A percentile compares a stretch with the other conserved stretches of the same genome.
phyloP scores from a whole-genome alignment of 192 early-diverging fungal genomes.

The Entrophospora sp. region DNA sequence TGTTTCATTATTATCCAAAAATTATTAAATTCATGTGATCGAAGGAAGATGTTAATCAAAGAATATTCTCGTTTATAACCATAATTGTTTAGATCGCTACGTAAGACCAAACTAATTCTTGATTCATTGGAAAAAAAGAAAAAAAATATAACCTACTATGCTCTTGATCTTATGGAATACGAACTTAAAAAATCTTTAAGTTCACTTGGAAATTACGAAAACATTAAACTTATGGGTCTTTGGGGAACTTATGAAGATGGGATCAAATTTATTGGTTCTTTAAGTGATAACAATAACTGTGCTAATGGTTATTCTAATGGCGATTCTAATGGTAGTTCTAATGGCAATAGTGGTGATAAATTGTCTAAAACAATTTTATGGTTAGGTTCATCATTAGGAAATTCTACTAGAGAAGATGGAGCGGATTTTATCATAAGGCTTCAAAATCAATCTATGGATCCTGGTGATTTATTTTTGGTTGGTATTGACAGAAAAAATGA shows the following conservation, averaged over 20 bases:
- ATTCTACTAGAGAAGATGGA: slow-evolving; percentile 56
- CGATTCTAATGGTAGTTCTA: too few species aligned
- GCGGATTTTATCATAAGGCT: slow-evolving; percentile 55
- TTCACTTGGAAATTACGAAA: slow-evolving; percentile 54
- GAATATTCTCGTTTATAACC: not conserved
- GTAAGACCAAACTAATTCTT: slow-evolving; percentile 80
- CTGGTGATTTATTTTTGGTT: slow-evolving; percentile 70
- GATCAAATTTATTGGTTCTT: slow-evolving; percentile 49
- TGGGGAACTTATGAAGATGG: slow-evolving; percentile 88
- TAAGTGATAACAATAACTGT: slow-evolving; percentile 34
- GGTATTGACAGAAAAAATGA: slow-evolving; percentile 83
- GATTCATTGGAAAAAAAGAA: slow-evolving; percentile 58
- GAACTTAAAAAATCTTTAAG: slow-evolving; percentile 66
- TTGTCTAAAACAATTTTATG: slow-evolving; percentile 72
- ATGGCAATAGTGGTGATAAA: too few species aligned
- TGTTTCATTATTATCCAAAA: not conserved
- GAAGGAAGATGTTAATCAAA: not conserved
- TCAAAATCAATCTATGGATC: slow-evolving; percentile 43
- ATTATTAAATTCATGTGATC: not conserved
- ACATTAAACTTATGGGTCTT: slow-evolving; percentile 68
- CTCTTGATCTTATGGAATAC: slow-evolving; percentile 77
- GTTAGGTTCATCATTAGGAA: slow-evolving; percentile 89
- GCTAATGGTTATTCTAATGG: too few species aligned
- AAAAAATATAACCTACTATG: slow-evolving; percentile 71
- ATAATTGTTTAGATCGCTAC: slow-evolving; percentile 66